phyloP scores from a whole-genome alignment of 768 basidiomycete species.

The Lyophyllum semitale region DNA sequence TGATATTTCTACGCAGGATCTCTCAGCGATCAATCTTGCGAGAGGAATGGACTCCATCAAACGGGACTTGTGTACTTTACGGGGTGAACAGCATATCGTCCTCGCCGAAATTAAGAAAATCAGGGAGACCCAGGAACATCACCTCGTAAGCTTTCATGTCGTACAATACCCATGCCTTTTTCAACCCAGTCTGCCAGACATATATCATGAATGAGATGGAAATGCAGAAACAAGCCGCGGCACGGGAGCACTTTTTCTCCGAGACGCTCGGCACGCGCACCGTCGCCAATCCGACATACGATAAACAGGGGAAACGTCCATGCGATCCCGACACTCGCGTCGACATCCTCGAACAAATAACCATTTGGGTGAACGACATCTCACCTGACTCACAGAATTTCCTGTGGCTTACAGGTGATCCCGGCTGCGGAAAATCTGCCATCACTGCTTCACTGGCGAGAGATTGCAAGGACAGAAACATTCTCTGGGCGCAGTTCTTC shows the following conservation, averaged over 20 bases:
- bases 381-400: background rate
- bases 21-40: slow-evolving; percentile 11
- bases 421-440: too few relatives aligned
- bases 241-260: background rate
- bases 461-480: slow-evolving; percentile 4
- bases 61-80: background rate
- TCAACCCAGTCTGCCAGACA: too few relatives aligned
- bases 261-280: background rate
- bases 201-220: background rate
- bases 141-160: slow-evolving; percentile 2
- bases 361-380: slow-evolving; percentile 4
- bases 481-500: too few relatives aligned
- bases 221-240: too few relatives aligned
- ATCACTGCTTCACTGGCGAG: slow-evolving; percentile 7
- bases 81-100: background rate
- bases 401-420: slow-evolving; percentile 12
- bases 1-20: slow-evolving; percentile 9
- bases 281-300: background rate
- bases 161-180: too few relatives aligned
- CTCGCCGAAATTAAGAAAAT: background rate
- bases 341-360: slow-evolving; percentile 4
- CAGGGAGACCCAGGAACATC: slow-evolving; percentile 3
- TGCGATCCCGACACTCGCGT: too few relatives aligned
- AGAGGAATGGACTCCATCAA: slow-evolving; percentile 11
- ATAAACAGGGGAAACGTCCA: slow-evolving; percentile 2